These are phyloP conservation scores for Diversispora epigaea DNA, from an alignment of 192 early-diverging fungal species.

Conservation along the genomic window DNA sequence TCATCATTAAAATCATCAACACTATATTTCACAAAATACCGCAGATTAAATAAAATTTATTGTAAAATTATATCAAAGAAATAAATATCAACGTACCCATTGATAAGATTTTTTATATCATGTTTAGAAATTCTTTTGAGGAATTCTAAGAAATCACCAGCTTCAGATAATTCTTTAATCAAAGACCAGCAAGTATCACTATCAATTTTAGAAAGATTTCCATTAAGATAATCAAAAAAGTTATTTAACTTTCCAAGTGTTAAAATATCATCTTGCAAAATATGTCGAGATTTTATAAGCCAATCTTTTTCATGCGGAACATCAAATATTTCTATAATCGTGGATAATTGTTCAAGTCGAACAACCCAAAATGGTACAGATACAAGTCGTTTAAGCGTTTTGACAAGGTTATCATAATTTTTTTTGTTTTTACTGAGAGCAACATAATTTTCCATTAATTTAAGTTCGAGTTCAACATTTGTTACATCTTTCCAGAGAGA, in stretches of 20 bases:
- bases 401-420: neutral
- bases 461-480: constrained; percentile 1
- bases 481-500: constrained; percentile 26
- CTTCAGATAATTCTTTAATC: neutral
- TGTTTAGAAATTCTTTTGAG: neutral
- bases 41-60: no score
- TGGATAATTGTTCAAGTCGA: neutral
- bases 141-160: neutral
- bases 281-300: neutral
- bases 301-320: neutral
- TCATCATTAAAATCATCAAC: constrained; percentile 33
- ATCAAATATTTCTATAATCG: neutral
- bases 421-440: no score
- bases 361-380: neutral
- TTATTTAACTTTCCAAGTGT: neutral
- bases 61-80: neutral
- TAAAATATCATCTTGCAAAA: neutral
- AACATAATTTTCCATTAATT: neutral
- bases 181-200: neutral
- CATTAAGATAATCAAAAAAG: neutral
- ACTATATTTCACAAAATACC: no score
- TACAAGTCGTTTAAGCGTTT: neutral
- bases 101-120: constrained; percentile 32
- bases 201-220: neutral
- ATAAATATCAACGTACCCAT: neutral